Conservation (phyloP, 2,329 filamentous ascomycete species). For the Arthrobotrys sinensis region DNA sequence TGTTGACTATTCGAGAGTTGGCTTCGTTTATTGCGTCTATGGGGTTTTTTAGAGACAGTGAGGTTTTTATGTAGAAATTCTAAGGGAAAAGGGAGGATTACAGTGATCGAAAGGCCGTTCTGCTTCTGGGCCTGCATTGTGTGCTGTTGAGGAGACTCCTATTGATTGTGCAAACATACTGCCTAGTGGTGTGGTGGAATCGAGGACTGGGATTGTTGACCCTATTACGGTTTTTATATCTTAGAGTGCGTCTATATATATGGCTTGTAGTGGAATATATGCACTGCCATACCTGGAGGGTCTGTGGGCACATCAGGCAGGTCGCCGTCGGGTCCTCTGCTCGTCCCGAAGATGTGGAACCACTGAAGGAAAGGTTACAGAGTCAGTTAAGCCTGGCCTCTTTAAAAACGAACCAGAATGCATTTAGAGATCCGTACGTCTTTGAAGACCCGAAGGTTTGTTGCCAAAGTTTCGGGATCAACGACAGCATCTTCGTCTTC, state of each 20-base stretch:
- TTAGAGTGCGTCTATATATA: too few relatives aligned
- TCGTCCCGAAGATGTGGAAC: too few relatives aligned
- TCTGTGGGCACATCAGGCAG: too few relatives aligned
- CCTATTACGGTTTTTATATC: too few relatives aligned
- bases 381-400: neutral
- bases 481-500: too few relatives aligned
- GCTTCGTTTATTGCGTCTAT: slow-evolving; percentile 5
- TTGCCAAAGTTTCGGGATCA: neutral
- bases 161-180: slow-evolving; percentile 11
- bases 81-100: neutral
- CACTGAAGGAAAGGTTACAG: too few relatives aligned
- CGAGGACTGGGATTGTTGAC: neutral
- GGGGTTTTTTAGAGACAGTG: neutral
- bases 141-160: neutral
- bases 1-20: neutral
- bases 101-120: slow-evolving; percentile 5
- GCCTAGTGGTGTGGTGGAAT: neutral
- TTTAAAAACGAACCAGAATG: too few relatives aligned
- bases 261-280: too few relatives aligned
- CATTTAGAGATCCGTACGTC: neutral
- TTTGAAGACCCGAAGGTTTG: slow-evolving; percentile 1
- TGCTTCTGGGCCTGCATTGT: neutral
- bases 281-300: too few relatives aligned
- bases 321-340: too few relatives aligned
- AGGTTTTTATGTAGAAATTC: too few relatives aligned